Evolutionary conservation across 1,284 basidiomycete species (phyloP).

Genomic region (Naganishia sp.): DNA sequence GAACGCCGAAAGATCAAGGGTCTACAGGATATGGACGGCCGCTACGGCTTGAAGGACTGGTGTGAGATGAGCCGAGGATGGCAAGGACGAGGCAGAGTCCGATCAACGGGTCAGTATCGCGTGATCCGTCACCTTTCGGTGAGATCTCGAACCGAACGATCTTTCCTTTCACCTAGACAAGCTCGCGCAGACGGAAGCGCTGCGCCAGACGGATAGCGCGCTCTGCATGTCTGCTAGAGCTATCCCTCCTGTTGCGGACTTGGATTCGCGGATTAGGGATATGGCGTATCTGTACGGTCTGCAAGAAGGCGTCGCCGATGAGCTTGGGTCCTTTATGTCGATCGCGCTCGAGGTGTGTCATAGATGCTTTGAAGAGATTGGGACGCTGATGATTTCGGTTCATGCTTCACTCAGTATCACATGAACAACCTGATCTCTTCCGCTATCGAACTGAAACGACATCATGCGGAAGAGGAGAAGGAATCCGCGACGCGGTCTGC

Average conservation of each 20-base stretch:
- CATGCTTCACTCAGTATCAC: constrained; percentile 1
- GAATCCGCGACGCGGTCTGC: background rate
- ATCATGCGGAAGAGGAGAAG: background rate
- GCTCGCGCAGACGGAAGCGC: constrained; percentile 10
- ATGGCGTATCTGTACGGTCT: constrained; percentile 29
- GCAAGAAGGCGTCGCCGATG: constrained; percentile 24
- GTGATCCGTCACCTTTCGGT: background rate
- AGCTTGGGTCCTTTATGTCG: constrained; percentile 50
- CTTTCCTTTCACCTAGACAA: constrained; percentile 1
- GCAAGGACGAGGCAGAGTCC: constrained; percentile 26
- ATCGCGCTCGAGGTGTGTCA: constrained; percentile 43
- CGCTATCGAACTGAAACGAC: constrained; percentile 22
- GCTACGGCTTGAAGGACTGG: constrained; percentile 34
- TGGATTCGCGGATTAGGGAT: constrained; percentile 15
- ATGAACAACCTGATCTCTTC: constrained; percentile 15
- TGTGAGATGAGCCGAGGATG: constrained; percentile 32
- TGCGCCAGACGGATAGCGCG: constrained; percentile 12
- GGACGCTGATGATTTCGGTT: background rate
- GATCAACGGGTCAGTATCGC: constrained; percentile 23
- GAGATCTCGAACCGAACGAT: no score
- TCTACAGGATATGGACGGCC: constrained; percentile 37
- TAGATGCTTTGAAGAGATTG: background rate
- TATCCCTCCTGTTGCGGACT: constrained; percentile 17
- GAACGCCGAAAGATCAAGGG: constrained; percentile 44
- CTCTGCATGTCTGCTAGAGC: constrained; percentile 22